These are phyloP conservation scores for Sisymbrium altissimum DNA, from an alignment of 345 rosid genomes.

Conservation along the genomic window DNA sequence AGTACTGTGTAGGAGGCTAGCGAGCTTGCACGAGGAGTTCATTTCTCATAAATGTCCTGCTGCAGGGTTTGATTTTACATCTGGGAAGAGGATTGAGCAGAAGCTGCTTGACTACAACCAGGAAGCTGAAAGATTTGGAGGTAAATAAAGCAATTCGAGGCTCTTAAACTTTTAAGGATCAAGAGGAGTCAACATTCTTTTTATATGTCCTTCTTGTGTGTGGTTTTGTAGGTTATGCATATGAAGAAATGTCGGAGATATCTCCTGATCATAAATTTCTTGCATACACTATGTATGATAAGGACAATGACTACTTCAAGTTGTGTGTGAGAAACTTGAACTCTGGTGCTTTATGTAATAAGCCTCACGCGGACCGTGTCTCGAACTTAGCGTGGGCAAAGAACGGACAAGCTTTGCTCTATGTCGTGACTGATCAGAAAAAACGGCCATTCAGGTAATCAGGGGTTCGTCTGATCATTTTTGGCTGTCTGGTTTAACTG, in stretches of 20 bases:
- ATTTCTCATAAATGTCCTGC: conserved; percentile 70
- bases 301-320: conserved; percentile 79
- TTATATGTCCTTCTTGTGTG: background rate
- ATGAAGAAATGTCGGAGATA: conserved; percentile 88
- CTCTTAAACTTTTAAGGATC: background rate
- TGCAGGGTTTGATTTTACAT: conserved; percentile 78
- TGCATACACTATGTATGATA: conserved; percentile 98
- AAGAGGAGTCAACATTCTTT: background rate
- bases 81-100: conserved; percentile 92
- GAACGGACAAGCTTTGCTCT: conserved; percentile 80
- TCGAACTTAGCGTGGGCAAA: conserved; percentile 90
- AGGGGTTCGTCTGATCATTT: conserved; percentile 42
- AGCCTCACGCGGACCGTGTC: conserved; percentile 82
- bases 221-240: conserved; percentile 69
- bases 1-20: conserved; percentile 70
- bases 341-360: conserved; percentile 87
- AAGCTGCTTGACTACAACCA: conserved; percentile 89
- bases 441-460: conserved; percentile 83
- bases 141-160: conserved; percentile 29
- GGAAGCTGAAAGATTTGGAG: conserved; percentile 98
- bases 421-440: conserved; percentile 78
- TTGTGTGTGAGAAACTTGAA: conserved; percentile 79
- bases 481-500: conserved; percentile 6
- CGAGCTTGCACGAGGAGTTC: conserved; percentile 78
- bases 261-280: conserved; percentile 89